These are phyloP conservation scores for Sergeia podlipaevii DNA, from an alignment of 208 protist genomes.

Conservation along the genomic window DNA sequence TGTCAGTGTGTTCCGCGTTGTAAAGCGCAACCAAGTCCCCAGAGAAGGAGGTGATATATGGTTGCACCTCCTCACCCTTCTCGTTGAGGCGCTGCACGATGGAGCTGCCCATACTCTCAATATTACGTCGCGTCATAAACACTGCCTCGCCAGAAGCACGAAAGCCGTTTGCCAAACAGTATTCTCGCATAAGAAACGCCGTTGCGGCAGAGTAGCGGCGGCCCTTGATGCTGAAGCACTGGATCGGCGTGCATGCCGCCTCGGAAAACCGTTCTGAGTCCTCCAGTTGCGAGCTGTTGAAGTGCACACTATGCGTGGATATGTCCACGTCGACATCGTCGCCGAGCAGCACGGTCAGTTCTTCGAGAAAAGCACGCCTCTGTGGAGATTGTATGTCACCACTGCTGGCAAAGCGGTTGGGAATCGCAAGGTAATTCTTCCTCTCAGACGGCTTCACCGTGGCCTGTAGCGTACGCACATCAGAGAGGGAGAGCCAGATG, in stretches of 20 bases:
- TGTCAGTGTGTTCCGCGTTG: conserved; percentile 55
- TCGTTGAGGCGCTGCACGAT: not conserved
- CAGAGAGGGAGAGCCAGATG: conserved; percentile 30
- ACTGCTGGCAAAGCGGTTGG: not conserved
- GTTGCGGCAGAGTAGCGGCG: conserved; percentile 25
- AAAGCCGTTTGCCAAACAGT: conserved; percentile 43
- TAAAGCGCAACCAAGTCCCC: conserved; percentile 42
- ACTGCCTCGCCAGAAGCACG: conserved; percentile 9
- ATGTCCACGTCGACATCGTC: not conserved
- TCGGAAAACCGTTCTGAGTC: conserved; percentile 20
- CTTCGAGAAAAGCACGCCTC: not conserved
- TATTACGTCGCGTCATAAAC: conserved; percentile 31
- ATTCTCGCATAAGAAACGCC: conserved; percentile 47
- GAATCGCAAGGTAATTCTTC: conserved; percentile 2
- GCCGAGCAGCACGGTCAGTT: not conserved
- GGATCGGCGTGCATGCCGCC: not conserved
- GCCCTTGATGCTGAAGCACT: conserved; percentile 30
- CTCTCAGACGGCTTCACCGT: conserved; percentile 18
- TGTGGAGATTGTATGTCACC: not conserved
- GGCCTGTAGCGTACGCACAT: conserved; percentile 21
- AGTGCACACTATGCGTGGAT: conserved; percentile 25
- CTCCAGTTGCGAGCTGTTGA: conserved; percentile 50
- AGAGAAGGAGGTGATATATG: conserved; percentile 39
- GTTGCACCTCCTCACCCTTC: conserved; percentile 9
- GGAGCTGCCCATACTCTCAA: conserved; percentile 19